Base-by-base conservation (phyloP, 2,329 filamentous ascomycete species). In the Fusarium sp. region DNA sequence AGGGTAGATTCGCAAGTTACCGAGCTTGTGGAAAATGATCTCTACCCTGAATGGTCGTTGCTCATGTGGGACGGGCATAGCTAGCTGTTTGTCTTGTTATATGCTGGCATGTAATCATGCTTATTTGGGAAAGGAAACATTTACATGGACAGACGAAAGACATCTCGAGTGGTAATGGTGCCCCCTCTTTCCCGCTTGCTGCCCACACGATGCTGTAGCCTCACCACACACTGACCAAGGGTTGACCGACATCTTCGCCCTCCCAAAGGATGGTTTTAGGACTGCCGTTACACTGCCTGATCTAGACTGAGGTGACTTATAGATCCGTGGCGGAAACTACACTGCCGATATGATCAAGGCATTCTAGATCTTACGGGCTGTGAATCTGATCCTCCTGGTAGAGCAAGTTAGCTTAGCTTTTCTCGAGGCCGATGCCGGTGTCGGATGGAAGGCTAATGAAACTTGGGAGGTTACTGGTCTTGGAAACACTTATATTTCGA, bases 21-120 rank as follows among this genome's bases (percentile, higher is more conserved):
- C 2, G 80, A 84, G 77, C 72, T 84, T 5, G 82, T 84, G 63
- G 81, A 81, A 1, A 76, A 82, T 6, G 78, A 79, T 14, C 76
- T 81, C 6, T 81, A 80, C 27, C 82, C 81, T 14, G 82, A 79
- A 60, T 63, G 66, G 56, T 30, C 47, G 4, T 80, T 78, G 25
- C 37, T 37, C 69, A 72, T 59, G 52, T 68, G 50, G 74, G 43
- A 54, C n/a, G 63, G 65, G 17, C 35, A 68, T 7, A 65, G 66
- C 8, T 25, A 72, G 3, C 35, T 45, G 1, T 74, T 67, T 54
- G 78, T 3, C 22, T 17, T 35, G 66, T 5, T 72, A 77, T n/a
- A 77, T 75, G 60, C 52, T 54, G 3, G 38, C 38, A 14, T 65
- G 72, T 32, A 63, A 62, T 4, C 66, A 69, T 6, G 37, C 2